Evolutionary conservation across 1,284 basidiomycete species (phyloP).

Genomic region (Austroboletus niveus): DNA sequence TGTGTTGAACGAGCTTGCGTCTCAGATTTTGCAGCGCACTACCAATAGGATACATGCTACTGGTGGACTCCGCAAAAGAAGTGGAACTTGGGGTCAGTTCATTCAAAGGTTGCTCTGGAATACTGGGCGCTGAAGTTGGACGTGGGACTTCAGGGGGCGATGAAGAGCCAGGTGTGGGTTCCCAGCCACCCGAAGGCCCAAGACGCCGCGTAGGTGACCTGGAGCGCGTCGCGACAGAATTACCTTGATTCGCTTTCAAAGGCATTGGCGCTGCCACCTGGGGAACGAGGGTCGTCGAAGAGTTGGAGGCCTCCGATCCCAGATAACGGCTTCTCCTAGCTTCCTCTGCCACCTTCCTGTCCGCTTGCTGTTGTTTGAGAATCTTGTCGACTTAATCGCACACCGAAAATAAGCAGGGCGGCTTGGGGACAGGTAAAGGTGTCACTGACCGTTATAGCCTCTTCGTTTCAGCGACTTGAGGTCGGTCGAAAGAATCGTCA

Average conservation of each 20-base stretch:
- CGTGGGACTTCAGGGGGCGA: conserved; percentile 6
- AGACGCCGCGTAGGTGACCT: conserved; percentile 22
- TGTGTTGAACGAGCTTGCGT: conserved; percentile 28
- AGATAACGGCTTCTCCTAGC: conserved; percentile 34
- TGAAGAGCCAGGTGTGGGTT: conserved; percentile 9
- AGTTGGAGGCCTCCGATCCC: conserved; percentile 12
- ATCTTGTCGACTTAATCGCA: conserved; percentile 78
- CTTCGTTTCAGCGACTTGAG: conserved; percentile 80
- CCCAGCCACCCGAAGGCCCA: conserved; percentile 26
- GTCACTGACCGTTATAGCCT: conserved; percentile 73
- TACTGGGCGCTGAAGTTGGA: background rate
- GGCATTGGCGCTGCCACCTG: conserved; percentile 17
- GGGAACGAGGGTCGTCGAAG: conserved; percentile 5
- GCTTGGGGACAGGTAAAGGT: background rate
- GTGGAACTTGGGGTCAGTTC: conserved; percentile 3
- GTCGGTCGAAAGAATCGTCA: conserved; percentile 92
- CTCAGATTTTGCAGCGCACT: conserved; percentile 29
- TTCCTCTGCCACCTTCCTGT: conserved; percentile 62
- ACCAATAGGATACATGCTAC: conserved; percentile 8
- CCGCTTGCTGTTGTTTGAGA: conserved; percentile 78
- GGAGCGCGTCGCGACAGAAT: conserved; percentile 9
- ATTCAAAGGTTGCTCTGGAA: conserved; percentile 6
- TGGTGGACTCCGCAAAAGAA: conserved; percentile 12
- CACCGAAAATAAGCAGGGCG: background rate
- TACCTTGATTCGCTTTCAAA: background rate